Conservation (phyloP, 495 filamentous ascomycete genomes). For the Xylaria castorea region DNA sequence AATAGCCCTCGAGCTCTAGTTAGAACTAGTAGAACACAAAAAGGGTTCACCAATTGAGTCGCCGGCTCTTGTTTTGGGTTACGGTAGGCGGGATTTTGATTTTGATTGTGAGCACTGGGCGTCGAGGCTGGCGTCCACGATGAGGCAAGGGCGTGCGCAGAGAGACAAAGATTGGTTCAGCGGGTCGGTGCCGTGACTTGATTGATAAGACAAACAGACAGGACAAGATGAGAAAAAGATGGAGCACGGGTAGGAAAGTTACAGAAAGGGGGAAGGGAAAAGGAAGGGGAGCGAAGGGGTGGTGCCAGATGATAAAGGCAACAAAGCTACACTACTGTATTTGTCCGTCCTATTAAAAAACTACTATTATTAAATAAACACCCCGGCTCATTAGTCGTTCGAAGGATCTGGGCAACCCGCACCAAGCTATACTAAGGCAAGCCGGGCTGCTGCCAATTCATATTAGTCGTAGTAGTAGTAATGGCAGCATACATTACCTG, state of each 20-base stretch:
- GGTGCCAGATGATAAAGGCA: conserved; percentile 20
- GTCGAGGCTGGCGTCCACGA: background rate
- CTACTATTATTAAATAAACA: conserved; percentile 21
- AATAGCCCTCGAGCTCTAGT: background rate
- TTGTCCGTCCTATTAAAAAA: conserved; percentile 19
- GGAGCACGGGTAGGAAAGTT: conserved; percentile 16
- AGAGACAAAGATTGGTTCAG: background rate
- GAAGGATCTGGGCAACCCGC: conserved; percentile 28
- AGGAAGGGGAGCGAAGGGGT: conserved; percentile 23
- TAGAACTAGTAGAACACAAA: background rate
- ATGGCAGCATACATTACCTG: background rate
- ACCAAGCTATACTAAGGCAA: conserved; percentile 19
- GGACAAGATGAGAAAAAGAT: conserved; percentile 7
- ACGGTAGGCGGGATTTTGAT: background rate
- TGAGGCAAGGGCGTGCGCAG: background rate
- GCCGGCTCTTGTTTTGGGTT: background rate
- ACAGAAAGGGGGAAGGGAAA: conserved; percentile 30
- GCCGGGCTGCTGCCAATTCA: conserved; percentile 17
- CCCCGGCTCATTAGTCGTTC: conserved; percentile 21
- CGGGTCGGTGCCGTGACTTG: background rate
- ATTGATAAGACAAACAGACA: background rate
- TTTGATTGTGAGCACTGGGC: background rate
- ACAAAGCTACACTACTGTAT: conserved; percentile 29
- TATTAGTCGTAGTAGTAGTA: conserved; percentile 19
- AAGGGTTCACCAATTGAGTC: conserved; percentile 6